Evolutionary conservation across 805 yeast genomes (phyloP).

Genomic region (Jamesozyma jinghongensis): DNA sequence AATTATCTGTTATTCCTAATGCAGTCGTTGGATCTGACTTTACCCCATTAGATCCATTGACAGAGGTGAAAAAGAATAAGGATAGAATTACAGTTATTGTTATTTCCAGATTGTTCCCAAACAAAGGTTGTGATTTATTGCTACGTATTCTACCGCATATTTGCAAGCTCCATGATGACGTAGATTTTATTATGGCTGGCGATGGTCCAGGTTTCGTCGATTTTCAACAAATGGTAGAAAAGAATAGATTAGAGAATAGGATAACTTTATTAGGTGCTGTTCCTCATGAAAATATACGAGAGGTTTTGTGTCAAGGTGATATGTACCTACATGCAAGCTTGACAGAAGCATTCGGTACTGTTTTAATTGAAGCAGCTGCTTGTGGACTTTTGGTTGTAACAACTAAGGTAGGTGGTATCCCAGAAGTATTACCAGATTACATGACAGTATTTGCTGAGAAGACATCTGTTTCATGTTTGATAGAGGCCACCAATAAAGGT

Average conservation of each 20-base stretch:
- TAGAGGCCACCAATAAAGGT: slow-evolving; percentile 62
- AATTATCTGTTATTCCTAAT: slow-evolving; percentile 88
- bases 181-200: slow-evolving; percentile 83
- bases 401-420: slow-evolving; percentile 94
- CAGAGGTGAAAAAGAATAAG: slow-evolving; percentile 5
- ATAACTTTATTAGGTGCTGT: slow-evolving; percentile 81
- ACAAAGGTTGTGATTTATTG: slow-evolving; percentile 88
- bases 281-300: slow-evolving; percentile 85
- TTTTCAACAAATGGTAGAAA: slow-evolving; percentile 90
- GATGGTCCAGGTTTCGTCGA: slow-evolving; percentile 95
- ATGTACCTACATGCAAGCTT: slow-evolving; percentile 88
- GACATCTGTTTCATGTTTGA: slow-evolving; percentile 67
- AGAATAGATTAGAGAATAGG: slow-evolving; percentile 72
- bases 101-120: slow-evolving; percentile 86
- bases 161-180: slow-evolving; percentile 52
- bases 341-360: slow-evolving; percentile 98
- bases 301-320: slow-evolving; percentile 88
- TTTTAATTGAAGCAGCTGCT: slow-evolving; percentile 92
- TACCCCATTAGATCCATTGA: slow-evolving; percentile 32
- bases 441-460: slow-evolving; percentile 92
- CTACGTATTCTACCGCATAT: slow-evolving; percentile 78
- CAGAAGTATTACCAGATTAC: slow-evolving; percentile 85
- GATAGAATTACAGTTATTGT: slow-evolving; percentile 73
- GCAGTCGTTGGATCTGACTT: slow-evolving; percentile 86
- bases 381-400: slow-evolving; percentile 92